These are phyloP conservation scores for Calonectria henricotiae DNA, from an alignment of 2,329 filamentous ascomycete genomes.

Conservation along the genomic window DNA sequence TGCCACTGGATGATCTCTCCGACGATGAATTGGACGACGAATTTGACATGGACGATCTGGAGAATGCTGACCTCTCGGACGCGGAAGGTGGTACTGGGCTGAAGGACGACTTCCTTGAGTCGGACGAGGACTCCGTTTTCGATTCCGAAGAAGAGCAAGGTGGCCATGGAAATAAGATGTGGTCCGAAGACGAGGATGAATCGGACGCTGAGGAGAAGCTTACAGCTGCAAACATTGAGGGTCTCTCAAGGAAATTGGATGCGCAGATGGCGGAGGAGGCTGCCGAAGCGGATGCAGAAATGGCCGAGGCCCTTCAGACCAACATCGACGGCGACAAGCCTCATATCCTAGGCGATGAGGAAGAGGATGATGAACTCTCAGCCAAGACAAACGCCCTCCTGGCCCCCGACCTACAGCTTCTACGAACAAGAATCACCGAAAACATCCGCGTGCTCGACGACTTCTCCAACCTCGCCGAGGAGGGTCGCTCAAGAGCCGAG, in stretches of 20 bases:
- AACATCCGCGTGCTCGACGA: slow-evolving; percentile 93
- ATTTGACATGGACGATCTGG: slow-evolving; percentile 66
- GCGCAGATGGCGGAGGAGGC: slow-evolving; percentile 83
- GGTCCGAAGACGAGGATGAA: slow-evolving; percentile 94
- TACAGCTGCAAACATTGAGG: slow-evolving; percentile 96
- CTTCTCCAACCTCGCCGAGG: slow-evolving; percentile 85
- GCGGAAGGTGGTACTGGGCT: slow-evolving; percentile 58
- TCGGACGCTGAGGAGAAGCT: slow-evolving; percentile 91
- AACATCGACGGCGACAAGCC: slow-evolving; percentile 89
- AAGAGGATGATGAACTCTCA: slow-evolving; percentile 74
- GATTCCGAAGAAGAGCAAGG: slow-evolving; percentile 80
- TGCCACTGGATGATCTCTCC: slow-evolving; percentile 65
- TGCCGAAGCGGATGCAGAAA: slow-evolving; percentile 86
- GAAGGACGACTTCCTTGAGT: slow-evolving; percentile 74
- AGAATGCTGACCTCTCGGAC: slow-evolving; percentile 62
- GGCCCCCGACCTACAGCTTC: slow-evolving; percentile 90
- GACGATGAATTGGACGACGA: slow-evolving; percentile 61
- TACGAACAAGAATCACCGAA: slow-evolving; percentile 92
- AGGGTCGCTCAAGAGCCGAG: slow-evolving; percentile 86
- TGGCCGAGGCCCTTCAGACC: slow-evolving; percentile 91
- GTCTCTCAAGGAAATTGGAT: slow-evolving; percentile 89
- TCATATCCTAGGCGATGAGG: slow-evolving; percentile 76
- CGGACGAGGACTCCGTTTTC: slow-evolving; percentile 73
- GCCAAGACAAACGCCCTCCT: slow-evolving; percentile 76
- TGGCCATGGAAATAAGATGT: slow-evolving; percentile 76